phyloP scores from a whole-genome alignment of 768 basidiomycete species.

The Tephrocybe sp. region DNA sequence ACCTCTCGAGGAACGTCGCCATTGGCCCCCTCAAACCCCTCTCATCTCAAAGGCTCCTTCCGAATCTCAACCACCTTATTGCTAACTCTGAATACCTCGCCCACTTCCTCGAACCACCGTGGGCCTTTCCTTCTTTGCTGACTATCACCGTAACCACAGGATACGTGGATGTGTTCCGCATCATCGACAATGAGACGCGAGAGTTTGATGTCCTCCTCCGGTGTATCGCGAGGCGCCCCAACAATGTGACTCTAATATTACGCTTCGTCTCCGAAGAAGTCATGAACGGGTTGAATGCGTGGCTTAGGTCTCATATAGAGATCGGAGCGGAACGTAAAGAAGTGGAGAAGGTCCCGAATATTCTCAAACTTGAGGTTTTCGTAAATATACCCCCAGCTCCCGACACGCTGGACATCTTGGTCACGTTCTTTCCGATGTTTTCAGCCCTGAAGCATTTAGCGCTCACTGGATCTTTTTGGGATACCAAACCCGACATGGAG shows the following conservation, averaged over 20 bases:
- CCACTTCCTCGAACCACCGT: constrained; percentile 11
- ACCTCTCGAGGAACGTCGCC: constrained; percentile 11
- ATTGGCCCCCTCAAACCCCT: constrained; percentile 8
- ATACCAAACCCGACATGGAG: not conserved
- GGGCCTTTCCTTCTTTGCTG: constrained; percentile 1
- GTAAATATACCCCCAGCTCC: constrained; percentile 1
- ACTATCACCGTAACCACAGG: not conserved
- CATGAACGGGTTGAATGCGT: constrained; percentile 4
- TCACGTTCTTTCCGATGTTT: constrained; percentile 6
- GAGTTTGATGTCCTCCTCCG: constrained; percentile 2
- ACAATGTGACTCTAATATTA: constrained; percentile 3
- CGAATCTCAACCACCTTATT: constrained; percentile 8
- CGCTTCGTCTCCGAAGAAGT: constrained; percentile 6
- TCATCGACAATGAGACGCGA: not conserved
- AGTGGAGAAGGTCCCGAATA: not conserved
- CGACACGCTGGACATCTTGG: not conserved
- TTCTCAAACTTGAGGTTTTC: constrained; percentile 3
- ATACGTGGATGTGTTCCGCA: not conserved
- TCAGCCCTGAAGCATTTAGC: constrained; percentile 1
- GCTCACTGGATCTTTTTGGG: constrained; percentile 3
- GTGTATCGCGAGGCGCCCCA: constrained; percentile 3
- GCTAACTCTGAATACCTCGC: constrained; percentile 11
- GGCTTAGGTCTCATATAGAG: not conserved
- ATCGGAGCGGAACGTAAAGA: not conserved
- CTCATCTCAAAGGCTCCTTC: constrained; percentile 10